phyloP scores from a whole-genome alignment of 208 protist genomes.

The Trichomonas vaginalis region DNA sequence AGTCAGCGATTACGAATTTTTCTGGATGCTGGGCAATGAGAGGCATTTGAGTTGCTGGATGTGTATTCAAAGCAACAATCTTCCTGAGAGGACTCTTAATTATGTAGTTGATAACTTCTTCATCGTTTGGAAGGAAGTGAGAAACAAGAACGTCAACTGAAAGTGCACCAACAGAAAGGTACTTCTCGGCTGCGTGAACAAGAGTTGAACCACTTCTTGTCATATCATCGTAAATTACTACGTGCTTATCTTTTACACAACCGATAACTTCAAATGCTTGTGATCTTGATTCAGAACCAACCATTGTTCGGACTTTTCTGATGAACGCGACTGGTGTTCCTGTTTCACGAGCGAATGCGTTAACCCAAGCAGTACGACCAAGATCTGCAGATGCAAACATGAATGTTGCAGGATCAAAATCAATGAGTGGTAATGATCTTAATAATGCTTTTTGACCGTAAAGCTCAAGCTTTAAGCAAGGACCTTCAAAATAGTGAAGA shows the following conservation, averaged over 20 bases:
- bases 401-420: background rate
- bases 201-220: background rate
- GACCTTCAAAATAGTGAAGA: slow-evolving; percentile 1
- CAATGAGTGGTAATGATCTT: background rate
- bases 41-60: background rate
- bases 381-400: slow-evolving; percentile 15
- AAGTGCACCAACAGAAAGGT: background rate
- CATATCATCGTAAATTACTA: slow-evolving; percentile 14
- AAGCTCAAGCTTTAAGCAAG: background rate
- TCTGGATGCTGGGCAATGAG: background rate
- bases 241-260: background rate
- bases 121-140: background rate
- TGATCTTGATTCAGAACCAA: background rate
- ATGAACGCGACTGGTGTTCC: background rate
- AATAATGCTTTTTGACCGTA: background rate
- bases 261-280: background rate
- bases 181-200: background rate
- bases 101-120: background rate
- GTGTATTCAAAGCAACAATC: background rate
- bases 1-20: background rate
- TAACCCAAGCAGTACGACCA: slow-evolving; percentile 6
- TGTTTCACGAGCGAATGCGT: background rate
- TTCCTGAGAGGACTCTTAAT: background rate
- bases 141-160: background rate
- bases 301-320: background rate